Evolutionary conservation across 345 rosid genomes (phyloP), one percentile per base, ranked within the genome.

Genomic region (Ceriops decandra): DNA sequence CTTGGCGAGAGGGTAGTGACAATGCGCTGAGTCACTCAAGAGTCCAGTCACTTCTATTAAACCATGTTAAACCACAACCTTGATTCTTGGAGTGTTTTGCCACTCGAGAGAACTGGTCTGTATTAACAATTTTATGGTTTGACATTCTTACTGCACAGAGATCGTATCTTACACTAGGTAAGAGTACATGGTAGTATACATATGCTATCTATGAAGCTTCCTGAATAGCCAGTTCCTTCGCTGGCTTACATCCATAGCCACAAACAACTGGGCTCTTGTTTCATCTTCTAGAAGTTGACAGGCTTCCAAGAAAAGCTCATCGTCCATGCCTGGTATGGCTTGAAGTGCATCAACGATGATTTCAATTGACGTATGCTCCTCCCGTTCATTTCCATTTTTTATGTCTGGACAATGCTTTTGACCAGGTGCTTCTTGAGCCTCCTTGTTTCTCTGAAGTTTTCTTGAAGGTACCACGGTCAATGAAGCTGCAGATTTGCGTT

Each of bases 291-390:
- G 74, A 42, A 82, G 80, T 63, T 75, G 67, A 69, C 81, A 79
- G 21, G 88, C 83, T 59, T 85, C 86, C 70, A 82, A 71, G 72
- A 82, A 82, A 59, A 79, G 80, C 70, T 74, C 86, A 1, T 80
- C 85, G 7, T 82, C 79, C 86, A 80, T 80, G 36, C 68, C 84
- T 2, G 83, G 85, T 58, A 82, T 68, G 46, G 78, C 76, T 63
- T 81, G 83, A 64, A 85, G 86, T 46, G 88, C 83, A 61, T 74
- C 75, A 1, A 85, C 88, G 42, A 85, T 69, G 62, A 54, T 72
- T 69, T 84, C 81, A 4, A 84, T 73, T 22, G 84, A 75, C 65
- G 75, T 60, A 36, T 26, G 54, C 33, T 73, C 74, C 53, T 33
- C 51, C 52, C 56, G 74, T 56, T 51, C 8, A 17, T 10, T 30